Evolutionary conservation across 192 early-diverging fungal species (phyloP).

Genomic region (Pilaira anomala): DNA sequence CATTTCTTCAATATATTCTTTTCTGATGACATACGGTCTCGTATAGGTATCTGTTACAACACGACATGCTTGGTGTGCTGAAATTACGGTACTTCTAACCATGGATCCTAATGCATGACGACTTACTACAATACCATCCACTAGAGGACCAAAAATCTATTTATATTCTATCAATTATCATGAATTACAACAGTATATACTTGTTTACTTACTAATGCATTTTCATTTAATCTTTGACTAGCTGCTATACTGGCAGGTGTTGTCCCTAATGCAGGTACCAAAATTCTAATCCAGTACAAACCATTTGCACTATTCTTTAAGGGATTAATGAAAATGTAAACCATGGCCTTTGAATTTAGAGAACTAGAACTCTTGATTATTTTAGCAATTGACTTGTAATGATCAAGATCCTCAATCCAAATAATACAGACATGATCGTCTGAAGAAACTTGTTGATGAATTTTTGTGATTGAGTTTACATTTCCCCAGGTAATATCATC

Average conservation of each 20-base stretch:
- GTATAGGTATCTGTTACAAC: conserved; percentile 51
- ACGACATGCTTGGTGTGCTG: conserved; percentile 56
- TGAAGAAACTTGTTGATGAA: conserved; percentile 46
- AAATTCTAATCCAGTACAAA: conserved; percentile 66
- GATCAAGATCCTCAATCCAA: conserved; percentile 65
- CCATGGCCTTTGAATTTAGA: conserved; percentile 30
- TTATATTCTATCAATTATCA: neutral
- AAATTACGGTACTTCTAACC: conserved; percentile 69
- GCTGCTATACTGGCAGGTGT: conserved; percentile 16
- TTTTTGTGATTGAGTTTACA: conserved; percentile 15
- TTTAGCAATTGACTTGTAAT: conserved; percentile 45
- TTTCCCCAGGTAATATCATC: conserved; percentile 3
- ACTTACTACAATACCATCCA: conserved; percentile 71
- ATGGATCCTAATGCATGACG: conserved; percentile 63
- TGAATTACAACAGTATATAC: neutral
- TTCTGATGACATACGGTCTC: conserved; percentile 52
- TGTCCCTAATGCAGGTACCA: conserved; percentile 37
- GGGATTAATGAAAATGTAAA: conserved; percentile 71
- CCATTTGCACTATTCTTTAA: conserved; percentile 52
- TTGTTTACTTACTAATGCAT: conserved; percentile 43
- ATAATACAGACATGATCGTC: conserved; percentile 68
- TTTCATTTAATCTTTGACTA: conserved; percentile 40
- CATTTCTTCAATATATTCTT: conserved; percentile 49
- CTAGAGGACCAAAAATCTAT: conserved; percentile 63
- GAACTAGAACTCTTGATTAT: conserved; percentile 24